Evolutionary conservation across 2,329 filamentous ascomycete species (phyloP).

Genomic region (Penicillium sclerotigenum): DNA sequence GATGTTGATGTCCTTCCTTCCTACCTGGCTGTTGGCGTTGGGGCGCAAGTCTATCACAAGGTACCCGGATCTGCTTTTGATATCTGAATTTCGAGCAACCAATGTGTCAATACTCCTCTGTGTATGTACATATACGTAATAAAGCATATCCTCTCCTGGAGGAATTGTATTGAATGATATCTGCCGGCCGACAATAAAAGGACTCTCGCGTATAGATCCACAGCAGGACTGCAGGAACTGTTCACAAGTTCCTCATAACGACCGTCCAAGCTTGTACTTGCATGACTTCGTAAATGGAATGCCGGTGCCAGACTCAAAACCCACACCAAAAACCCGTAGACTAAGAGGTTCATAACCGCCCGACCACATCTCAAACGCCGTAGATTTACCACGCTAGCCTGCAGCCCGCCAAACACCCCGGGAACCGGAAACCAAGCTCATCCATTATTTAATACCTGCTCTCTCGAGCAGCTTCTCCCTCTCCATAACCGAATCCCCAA

Average conservation of each 20-base stretch:
- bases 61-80: slow-evolving; percentile 11
- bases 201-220: slow-evolving; percentile 11
- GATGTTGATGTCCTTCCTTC: slow-evolving; percentile 9
- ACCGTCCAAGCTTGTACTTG: background rate
- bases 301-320: background rate
- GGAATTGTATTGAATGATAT: slow-evolving; percentile 14
- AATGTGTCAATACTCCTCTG: slow-evolving; percentile 2
- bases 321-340: background rate
- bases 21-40: slow-evolving; percentile 21
- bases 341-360: background rate
- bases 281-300: slow-evolving; percentile 9
- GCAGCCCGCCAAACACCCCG: background rate
- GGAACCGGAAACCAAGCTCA: background rate
- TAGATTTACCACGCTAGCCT: background rate
- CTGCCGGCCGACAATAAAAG: slow-evolving; percentile 4
- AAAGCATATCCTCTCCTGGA: slow-evolving; percentile 19
- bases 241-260: background rate
- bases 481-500: slow-evolving; percentile 86
- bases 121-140: slow-evolving; percentile 4
- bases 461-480: slow-evolving; percentile 78
- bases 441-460: slow-evolving; percentile 46
- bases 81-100: slow-evolving; percentile 18
- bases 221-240: background rate
- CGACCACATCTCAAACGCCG: background rate
- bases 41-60: slow-evolving; percentile 10